A percentile compares a stretch with the other conserved stretches of the same genome.
These are phyloP conservation scores for Papilionanthe hybrid DNA, from an alignment of 116 monocot species.

Conservation along the genomic window DNA sequence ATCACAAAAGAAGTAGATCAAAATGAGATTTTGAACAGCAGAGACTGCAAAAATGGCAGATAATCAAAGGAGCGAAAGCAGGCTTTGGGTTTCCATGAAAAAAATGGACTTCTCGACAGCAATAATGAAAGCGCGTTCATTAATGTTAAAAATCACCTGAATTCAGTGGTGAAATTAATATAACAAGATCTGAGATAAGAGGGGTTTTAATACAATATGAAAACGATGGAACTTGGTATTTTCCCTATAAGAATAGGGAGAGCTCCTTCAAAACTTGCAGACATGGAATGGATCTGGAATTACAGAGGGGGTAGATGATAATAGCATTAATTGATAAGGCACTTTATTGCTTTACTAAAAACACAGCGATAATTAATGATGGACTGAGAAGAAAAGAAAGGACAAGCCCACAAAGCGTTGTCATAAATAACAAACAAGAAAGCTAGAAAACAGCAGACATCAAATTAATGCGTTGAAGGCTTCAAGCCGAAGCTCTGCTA, in stretches of 20 bases:
- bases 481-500: not conserved
- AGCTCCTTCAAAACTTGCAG: not conserved
- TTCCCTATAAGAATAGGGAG: not conserved
- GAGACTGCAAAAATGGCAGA: too few species aligned
- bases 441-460: not conserved
- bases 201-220: not conserved
- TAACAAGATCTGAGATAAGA: not conserved
- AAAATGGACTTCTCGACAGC: not conserved
- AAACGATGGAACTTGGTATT: not conserved
- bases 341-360: conserved; percentile 8
- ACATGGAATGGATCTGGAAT: not conserved
- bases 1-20: not conserved
- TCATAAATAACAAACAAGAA: not conserved
- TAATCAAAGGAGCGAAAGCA: too few species aligned
- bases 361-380: not conserved
- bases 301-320: not conserved
- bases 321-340: conserved; percentile 1
- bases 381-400: not conserved
- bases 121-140: not conserved
- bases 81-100: conserved; percentile 1
- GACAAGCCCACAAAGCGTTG: conserved; percentile 1
- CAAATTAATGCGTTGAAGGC: too few species aligned
- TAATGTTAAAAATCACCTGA: not conserved
- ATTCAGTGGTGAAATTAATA: not conserved
- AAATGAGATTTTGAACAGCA: too few species aligned